Evolutionary conservation across 2,329 filamentous ascomycete genomes (phyloP).

Genomic region (Cladosporium sp.): DNA sequence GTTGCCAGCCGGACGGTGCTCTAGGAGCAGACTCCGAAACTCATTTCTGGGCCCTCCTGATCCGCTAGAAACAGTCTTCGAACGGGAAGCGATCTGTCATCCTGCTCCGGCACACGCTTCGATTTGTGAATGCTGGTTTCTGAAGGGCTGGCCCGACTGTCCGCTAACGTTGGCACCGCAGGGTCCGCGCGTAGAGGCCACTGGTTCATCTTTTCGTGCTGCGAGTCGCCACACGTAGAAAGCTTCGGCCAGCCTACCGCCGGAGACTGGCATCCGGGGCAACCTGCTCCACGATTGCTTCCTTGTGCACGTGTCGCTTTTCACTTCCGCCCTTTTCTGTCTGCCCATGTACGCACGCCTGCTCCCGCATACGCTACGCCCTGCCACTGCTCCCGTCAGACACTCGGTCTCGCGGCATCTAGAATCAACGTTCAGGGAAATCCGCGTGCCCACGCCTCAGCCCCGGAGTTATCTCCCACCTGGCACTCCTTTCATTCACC

Average conservation of each 20-base stretch:
- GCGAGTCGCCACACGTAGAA: neutral
- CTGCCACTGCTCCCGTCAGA: neutral
- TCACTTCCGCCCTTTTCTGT: neutral
- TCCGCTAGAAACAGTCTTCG: too few species aligned
- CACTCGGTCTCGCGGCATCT: neutral
- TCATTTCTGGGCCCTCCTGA: neutral
- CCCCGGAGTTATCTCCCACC: neutral
- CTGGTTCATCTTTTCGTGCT: neutral
- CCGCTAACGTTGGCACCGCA: neutral
- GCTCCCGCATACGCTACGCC: neutral
- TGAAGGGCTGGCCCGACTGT: neutral
- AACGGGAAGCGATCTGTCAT: too few species aligned
- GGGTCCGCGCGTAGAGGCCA: neutral
- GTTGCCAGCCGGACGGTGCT: neutral
- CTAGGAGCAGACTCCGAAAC: constrained; percentile 1
- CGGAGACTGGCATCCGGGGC: neutral
- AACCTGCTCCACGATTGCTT: neutral
- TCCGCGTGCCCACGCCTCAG: too few species aligned
- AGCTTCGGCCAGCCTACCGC: neutral
- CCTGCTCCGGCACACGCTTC: too few species aligned
- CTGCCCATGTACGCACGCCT: neutral
- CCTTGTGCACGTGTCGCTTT: neutral
- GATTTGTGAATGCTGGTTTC: too few species aligned
- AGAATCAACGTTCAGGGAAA: too few species aligned
- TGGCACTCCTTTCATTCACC: neutral